phyloP scores from a whole-genome alignment of 2,329 filamentous ascomycete genomes.

The Dactylellina parvicollis region DNA sequence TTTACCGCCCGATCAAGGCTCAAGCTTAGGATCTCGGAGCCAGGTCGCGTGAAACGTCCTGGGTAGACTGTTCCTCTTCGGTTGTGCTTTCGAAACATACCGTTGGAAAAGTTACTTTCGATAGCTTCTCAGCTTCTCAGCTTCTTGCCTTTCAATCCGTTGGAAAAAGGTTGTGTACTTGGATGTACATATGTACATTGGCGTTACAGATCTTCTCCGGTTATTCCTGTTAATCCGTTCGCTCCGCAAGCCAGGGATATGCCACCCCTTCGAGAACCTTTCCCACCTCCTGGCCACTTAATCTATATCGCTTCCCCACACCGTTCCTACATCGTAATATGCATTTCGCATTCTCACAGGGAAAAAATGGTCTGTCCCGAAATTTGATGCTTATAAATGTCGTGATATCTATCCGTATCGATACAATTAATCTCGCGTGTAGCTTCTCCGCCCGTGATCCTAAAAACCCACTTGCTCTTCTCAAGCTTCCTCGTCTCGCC shows the following conservation, averaged over 20 bases:
- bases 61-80: constrained; percentile 1
- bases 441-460: constrained; percentile 21
- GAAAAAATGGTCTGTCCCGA: no score
- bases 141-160: neutral
- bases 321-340: neutral
- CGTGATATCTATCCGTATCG: constrained; percentile 7
- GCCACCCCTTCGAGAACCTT: neutral
- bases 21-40: no score
- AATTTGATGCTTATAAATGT: neutral
- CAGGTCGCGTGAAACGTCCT: neutral
- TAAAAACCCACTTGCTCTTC: constrained; percentile 4
- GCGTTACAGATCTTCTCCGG: constrained; percentile 37
- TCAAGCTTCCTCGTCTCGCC: no score
- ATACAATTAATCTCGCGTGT: constrained; percentile 13
- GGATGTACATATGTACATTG: no score
- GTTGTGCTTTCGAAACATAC: constrained; percentile 19
- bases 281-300: neutral
- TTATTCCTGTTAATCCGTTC: constrained; percentile 33
- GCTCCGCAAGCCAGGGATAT: neutral
- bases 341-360: constrained; percentile 7
- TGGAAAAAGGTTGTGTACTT: no score
- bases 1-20: no score
- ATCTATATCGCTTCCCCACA: neutral
- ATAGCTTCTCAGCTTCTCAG: no score
- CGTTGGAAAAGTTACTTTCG: no score